Evolutionary conservation across 306 rosid genomes (phyloP), one percentile per base, ranked within the genome.

Genomic region (Spatholobus suberectus): DNA sequence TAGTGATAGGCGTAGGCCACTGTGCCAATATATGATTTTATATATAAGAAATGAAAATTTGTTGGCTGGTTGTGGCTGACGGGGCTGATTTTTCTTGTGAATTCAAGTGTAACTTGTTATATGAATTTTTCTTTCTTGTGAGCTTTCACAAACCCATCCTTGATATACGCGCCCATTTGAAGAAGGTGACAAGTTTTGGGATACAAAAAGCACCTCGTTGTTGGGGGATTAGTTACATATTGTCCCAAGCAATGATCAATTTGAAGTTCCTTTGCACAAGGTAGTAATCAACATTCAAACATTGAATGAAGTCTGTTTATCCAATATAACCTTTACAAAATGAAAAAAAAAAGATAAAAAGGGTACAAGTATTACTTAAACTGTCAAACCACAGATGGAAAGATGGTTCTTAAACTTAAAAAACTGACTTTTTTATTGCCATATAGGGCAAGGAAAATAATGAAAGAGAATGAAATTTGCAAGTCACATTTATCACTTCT

Each of bases 21-120:
- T 92, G 92, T 92, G 89, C 92, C 84, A 81, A 85, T 92, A 84
- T 94, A 86, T 83, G 84, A 85, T 86, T 88, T 81, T 87, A 89
- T 90, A 89, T 90, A 89, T 90, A 81, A 85, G 80, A 88, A 87
- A 82, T 87, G 92, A 77, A 90, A 88, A 86, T 89, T 82, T 90
- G 89, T 88, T 86, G 90, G 95, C 85, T 86, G 93, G 90, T 86
- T 84, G 87, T 87, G 92, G 90, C 89, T 86, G 87, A 80, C 46
- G 91, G 88, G 91, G 91, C 89, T 85, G 87, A 84, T 83, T 89
- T 84, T 90, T 74, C 85, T 80, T 83, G 84, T 88, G 88, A 83
- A 85, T 85, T 83, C 81, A 81, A 73, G 69, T 93, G 92, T 88
- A 86, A 89, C 83, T 82, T 79, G 59, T 26, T 68, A 35, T 80